These are phyloP conservation scores for Globisporangium cylindrosporum DNA, from an alignment of 352 stramenopile genomes.

Conservation along the genomic window DNA sequence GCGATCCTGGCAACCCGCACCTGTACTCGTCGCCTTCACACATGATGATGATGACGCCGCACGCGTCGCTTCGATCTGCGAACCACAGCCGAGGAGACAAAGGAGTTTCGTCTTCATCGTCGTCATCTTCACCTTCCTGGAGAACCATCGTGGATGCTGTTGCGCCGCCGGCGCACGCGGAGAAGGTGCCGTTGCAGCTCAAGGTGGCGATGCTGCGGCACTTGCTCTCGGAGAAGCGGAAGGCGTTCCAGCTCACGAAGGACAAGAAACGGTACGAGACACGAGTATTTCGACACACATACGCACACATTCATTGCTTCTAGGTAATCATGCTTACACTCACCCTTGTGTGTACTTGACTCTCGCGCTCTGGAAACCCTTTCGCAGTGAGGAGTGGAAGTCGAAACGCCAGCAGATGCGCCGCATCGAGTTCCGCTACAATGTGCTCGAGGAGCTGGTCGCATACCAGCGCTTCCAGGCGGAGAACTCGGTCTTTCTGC, in stretches of 20 bases:
- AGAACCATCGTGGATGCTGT: constrained; percentile 8
- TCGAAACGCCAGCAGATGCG: constrained; percentile 46
- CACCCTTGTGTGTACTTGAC: not conserved
- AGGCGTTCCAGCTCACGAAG: constrained; percentile 39
- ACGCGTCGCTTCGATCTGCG: not conserved
- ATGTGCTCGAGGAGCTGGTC: constrained; percentile 63
- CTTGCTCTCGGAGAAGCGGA: constrained; percentile 60
- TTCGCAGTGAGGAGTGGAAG: constrained; percentile 44
- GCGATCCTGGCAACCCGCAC: not conserved
- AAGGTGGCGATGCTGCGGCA: constrained; percentile 54
- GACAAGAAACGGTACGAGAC: constrained; percentile 29
- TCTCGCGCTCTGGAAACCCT: not conserved
- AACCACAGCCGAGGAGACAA: not conserved
- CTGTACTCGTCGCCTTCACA: not conserved
- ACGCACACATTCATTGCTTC: not conserved
- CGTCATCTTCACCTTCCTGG: constrained; percentile 5
- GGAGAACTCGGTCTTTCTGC: constrained; percentile 60
- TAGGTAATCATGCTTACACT: not conserved
- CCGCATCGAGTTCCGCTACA: constrained; percentile 59
- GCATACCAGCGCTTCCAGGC: constrained; percentile 61
- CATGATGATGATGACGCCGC: not conserved
- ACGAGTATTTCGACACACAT: not conserved
- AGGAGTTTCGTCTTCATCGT: not conserved
- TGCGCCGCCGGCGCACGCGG: constrained; percentile 7
- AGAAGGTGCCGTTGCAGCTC: constrained; percentile 53